phyloP scores from a whole-genome alignment of 225 moss, liverwort and hornwort genomes.

The Climacium dendroides region DNA sequence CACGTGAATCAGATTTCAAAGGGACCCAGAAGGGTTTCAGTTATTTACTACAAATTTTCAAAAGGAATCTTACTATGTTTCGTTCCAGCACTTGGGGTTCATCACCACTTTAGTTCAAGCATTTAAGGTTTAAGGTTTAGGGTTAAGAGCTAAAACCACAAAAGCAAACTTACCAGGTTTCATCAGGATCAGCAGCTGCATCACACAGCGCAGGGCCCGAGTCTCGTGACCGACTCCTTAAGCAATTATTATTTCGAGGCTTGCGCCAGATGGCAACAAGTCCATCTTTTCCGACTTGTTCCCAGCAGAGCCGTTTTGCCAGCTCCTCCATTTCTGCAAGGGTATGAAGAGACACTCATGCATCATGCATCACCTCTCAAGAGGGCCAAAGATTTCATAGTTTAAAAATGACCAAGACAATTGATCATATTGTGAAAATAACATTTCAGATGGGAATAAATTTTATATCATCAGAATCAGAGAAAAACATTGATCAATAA shows the following conservation, averaged over 20 bases:
- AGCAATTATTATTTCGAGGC: constrained; percentile 29
- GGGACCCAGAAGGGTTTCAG: neutral
- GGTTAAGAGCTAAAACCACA: neutral
- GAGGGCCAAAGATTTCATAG: neutral
- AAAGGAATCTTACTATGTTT: neutral
- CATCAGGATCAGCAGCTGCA: constrained; percentile 47
- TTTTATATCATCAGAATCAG: neutral
- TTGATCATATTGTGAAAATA: neutral
- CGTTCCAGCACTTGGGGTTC: neutral
- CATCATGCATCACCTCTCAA: neutral
- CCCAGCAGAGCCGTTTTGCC: constrained; percentile 55
- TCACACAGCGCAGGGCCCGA: constrained; percentile 34
- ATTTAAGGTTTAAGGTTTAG: too few species aligned
- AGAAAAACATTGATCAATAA: neutral
- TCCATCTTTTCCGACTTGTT: constrained; percentile 45
- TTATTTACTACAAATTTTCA: neutral
- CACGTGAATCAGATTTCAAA: neutral
- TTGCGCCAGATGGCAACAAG: constrained; percentile 60
- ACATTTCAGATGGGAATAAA: neutral
- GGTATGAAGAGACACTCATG: neutral
- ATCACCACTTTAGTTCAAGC: neutral
- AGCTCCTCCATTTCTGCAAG: constrained; percentile 56
- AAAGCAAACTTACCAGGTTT: constrained; percentile 32
- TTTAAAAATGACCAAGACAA: neutral
- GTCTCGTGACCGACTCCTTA: constrained; percentile 14